phyloP scores from a whole-genome alignment of 257 asterid species.

The Eucommia ulmoides region DNA sequence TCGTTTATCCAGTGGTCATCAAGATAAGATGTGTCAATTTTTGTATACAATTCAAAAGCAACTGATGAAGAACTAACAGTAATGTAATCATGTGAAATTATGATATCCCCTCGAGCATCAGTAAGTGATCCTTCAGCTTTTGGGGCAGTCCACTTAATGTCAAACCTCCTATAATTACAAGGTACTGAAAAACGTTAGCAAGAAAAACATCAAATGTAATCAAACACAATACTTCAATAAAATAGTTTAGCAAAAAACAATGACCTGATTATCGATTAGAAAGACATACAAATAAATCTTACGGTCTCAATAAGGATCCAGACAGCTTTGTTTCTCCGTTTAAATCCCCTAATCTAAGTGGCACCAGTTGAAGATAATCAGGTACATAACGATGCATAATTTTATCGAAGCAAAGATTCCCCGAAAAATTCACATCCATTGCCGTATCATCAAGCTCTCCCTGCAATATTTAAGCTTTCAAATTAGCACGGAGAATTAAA shows the following conservation, averaged over 20 bases:
- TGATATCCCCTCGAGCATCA: slow-evolving; percentile 99
- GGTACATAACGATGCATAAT: slow-evolving; percentile 82
- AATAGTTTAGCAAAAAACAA: slow-evolving; percentile 3
- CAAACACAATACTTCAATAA: no score
- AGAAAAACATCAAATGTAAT: no score
- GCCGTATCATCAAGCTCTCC: slow-evolving; percentile 95
- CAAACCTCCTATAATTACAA: slow-evolving; percentile 68
- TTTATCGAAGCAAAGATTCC: slow-evolving; percentile 76
- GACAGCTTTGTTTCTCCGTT: slow-evolving; percentile 96
- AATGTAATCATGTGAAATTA: slow-evolving; percentile 80
- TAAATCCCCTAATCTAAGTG: slow-evolving; percentile 72
- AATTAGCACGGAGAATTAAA: no score
- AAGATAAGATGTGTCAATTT: slow-evolving; percentile 67
- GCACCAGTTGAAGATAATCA: slow-evolving; percentile 65
- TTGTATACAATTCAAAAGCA: slow-evolving; percentile 81
- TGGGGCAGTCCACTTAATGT: slow-evolving; percentile 97
- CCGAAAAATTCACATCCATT: slow-evolving; percentile 95
- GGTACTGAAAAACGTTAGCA: no score
- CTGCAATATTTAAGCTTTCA: slow-evolving; percentile 50
- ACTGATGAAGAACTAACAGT: slow-evolving; percentile 83
- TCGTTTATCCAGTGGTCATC: slow-evolving; percentile 36
- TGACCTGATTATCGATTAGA: slow-evolving; percentile 13
- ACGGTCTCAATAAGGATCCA: slow-evolving; percentile 95
- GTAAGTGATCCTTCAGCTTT: slow-evolving; percentile 94
- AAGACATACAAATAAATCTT: slow-evolving; percentile 34